Evolutionary conservation across 1,284 basidiomycete genomes (phyloP), one percentile per base, ranked within the genome.

Genomic region (Cryptococcus sp.): DNA sequence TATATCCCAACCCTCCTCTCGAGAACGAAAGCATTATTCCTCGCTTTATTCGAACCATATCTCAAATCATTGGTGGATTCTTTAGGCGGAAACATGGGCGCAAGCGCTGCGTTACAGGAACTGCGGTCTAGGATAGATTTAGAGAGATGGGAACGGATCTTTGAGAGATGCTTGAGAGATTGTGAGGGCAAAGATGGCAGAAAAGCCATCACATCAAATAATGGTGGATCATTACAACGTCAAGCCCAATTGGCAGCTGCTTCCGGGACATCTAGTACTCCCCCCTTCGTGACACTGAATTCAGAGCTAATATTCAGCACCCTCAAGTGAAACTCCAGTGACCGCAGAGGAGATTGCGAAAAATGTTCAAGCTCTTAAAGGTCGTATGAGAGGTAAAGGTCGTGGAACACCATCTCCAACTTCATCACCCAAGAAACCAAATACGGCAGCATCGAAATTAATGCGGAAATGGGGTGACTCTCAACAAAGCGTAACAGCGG

Each of bases 391-490:
- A 39, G 62, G 64, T 13, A 45, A 53, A 13, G 46, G 64, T 16
- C 41, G 74, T 23, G 46, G 53, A 28, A 57, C 59, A 9, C 64
- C 63, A 4, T 72, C 70, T n/a, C 66, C 63, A 47, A 54, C 62
- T 37, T 64, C 62, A 25, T 55, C 65, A 16, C 63, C 65, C 28
- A 71, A 72, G 53, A 45, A 52, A 4, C 63, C 72, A 7, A 66
- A 66, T 1, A 69, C 63, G 28, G 70, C 74, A 73, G 37, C 85
- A 81, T 59, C 83, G 4, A 98, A 98, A 75, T 72, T 80, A 19
- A 88, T 88, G 74, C 85, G 94, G 41, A 96, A 91, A 75, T 98
- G 94, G 94, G 91, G 86, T 18, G 84, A 91, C 44, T 81, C 85
- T 57, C 28, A 28, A 28, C 28, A 28, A 11, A 82, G 82, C 1